phyloP scores from a whole-genome alignment of 2,329 filamentous ascomycete genomes.

The Trichoderma cornu-damae region DNA sequence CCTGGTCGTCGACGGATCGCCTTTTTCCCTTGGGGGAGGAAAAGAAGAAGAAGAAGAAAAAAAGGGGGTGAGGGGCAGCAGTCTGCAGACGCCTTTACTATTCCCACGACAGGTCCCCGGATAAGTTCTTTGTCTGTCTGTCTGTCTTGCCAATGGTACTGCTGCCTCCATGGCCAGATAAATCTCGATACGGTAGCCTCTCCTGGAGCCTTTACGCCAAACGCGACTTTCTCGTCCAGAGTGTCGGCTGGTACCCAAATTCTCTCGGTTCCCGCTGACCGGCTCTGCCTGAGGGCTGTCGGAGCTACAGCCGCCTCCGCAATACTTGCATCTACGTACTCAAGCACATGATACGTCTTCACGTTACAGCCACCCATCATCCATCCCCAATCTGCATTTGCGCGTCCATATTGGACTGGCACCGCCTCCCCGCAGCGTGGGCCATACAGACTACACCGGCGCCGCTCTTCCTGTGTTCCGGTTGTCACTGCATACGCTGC shows the following conservation, averaged over 20 bases:
- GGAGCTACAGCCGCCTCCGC: constrained; percentile 8
- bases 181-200: constrained; percentile 3
- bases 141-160: constrained; percentile 1
- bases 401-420: constrained; percentile 14
- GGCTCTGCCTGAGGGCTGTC: not conserved
- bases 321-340: constrained; percentile 7
- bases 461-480: constrained; percentile 2
- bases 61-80: not conserved
- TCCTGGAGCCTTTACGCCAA: constrained; percentile 5
- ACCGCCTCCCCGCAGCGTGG: constrained; percentile 17
- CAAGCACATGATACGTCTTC: constrained; percentile 13
- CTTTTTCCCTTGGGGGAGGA: constrained; percentile 1
- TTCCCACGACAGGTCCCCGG: constrained; percentile 1
- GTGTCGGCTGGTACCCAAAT: not conserved
- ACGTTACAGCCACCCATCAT: constrained; percentile 12
- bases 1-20: not conserved
- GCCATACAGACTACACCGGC: constrained; percentile 2
- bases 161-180: not conserved
- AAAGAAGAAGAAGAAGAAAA: not conserved
- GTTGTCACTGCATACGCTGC: constrained; percentile 2
- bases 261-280: not conserved
- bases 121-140: too few relatives aligned
- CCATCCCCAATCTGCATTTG: constrained; percentile 2
- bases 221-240: not conserved
- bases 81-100: not conserved